Evolutionary conservation across 805 yeast genomes (phyloP), one percentile per base, ranked within the genome.

Genomic region (Nakazawaea ishiwadae): DNA sequence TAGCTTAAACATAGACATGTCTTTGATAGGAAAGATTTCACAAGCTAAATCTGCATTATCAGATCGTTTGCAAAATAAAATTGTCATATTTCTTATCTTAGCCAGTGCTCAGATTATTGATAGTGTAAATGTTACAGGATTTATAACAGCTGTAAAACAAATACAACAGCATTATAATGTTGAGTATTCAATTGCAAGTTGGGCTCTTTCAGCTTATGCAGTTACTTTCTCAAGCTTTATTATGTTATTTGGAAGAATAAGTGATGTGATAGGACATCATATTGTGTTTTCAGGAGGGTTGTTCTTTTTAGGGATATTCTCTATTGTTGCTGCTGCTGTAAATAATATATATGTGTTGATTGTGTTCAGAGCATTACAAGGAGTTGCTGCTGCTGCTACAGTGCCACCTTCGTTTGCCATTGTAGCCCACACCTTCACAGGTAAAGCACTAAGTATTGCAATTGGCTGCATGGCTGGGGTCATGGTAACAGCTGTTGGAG

Each of bases 131-230:
- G 48, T 49, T n/a, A 40, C 53, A 8, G 46, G 45, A 3, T 39
- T 40, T 5, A 30, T 48, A 7, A 39, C 37, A 5, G 19, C 40
- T n/a, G 24, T 41, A 14, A 19, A 17, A 19, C 24, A 24, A 4
- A 36, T 43, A 16, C 40, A 38, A 21, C 32, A 16, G 10, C 19
- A 27, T 12, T 43, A 18, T n/a, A 24, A 16, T 14, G 16, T 17
- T n/a, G 11, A 14, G 5, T 43, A 21, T 16, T 18, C 43, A 11
- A 6, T 30, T 7, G 46, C 43, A 20, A 43, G 46, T 30, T 66
- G 71, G 71, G 54, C 56, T 0, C 37, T 66, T 4, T 56, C 68
- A 1, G 59, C 64, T 1, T 66, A 65, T 46, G 55, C 66, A 3
- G 44, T 66, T 14, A 59, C 68, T 0, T 50, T 64, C 19, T 65